Base-by-base conservation (phyloP, 2,329 filamentous ascomycete genomes). In the Bipolaris sorokiniana region DNA sequence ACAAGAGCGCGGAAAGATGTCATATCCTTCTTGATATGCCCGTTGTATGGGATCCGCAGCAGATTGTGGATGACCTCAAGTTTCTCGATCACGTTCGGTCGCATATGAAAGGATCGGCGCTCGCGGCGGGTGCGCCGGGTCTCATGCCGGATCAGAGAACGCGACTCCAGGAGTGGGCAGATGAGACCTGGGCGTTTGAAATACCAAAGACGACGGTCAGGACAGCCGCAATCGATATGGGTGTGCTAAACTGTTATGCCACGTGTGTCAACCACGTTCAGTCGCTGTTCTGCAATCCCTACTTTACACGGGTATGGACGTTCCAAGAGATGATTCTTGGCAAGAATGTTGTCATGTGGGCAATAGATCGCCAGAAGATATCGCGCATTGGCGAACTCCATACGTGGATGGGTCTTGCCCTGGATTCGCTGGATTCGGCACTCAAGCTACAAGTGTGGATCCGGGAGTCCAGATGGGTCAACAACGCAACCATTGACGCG, bases 241-340 rank as follows among this genome's bases (percentile, higher is more conserved):
- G 52, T 13, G 52, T 55, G 18, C 33, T 55, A 7, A 55, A 55
- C 23, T 55, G 52, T 34, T 55, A 55, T 40, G 36, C 52, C 10
- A 55, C 52, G 2, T 50, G 52, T 28, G 40, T 55, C 31, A 41
- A 49, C 18, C 52, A 55, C 33, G 52, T 55, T 18, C 52, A 20
- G 16, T 38, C 52, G 2, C 33, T 55, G 11, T 55, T 55, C 16
- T 47, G 18, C 23, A 55, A 55, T 49, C 9, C 20, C 18, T 55
- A 55, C 18, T 55, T 55, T 18, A 50, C 46, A 3, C 47, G 52
- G 16, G 47, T 55, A 5, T 50, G 47, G 52, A 55, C 52, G 6
- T 55, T 55, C 22, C 52, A 55, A 40, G 52, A 55, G 41, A 55
- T 55, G 52, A 55, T 55, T 6, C 47, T 55, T 10, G 52, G 52